A percentile compares a stretch with the other conserved stretches of the same genome.
These are phyloP conservation scores for Lentinula detonsa DNA, from an alignment of 768 basidiomycete species.

Conservation along the genomic window DNA sequence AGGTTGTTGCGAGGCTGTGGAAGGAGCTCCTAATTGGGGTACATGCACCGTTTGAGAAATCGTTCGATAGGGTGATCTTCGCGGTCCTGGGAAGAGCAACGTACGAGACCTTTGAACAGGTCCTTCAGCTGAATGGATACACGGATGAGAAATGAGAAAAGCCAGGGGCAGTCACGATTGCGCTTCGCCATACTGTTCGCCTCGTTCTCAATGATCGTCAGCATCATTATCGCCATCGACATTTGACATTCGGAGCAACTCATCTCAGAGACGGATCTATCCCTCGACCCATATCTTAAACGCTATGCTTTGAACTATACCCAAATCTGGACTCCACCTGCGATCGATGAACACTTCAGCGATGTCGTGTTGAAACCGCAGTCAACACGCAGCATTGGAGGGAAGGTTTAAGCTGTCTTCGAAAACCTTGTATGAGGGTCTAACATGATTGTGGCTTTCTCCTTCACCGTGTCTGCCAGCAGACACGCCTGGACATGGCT, in stretches of 20 bases:
- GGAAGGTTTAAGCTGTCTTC: not conserved
- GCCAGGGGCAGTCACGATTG: not conserved
- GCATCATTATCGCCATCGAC: not conserved
- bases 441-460: not conserved
- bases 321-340: not conserved
- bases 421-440: not conserved
- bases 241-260: not conserved
- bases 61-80: slow-evolving; percentile 62
- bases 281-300: not conserved
- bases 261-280: not conserved
- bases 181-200: not conserved
- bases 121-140: slow-evolving; percentile 5
- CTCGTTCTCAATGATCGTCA: not conserved
- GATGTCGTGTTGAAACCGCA: not conserved
- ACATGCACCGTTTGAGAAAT: slow-evolving; percentile 45
- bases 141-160: not conserved
- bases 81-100: slow-evolving; percentile 54
- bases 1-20: slow-evolving; percentile 57
- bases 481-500: not conserved
- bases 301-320: not conserved
- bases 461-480: too few relatives aligned
- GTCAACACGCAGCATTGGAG: not conserved
- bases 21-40: slow-evolving; percentile 42
- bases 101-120: slow-evolving; percentile 22
- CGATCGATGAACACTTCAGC: not conserved